Evolutionary conservation across 495 filamentous ascomycete genomes (phyloP).

Genomic region (Lasiosphaeria ovina): DNA sequence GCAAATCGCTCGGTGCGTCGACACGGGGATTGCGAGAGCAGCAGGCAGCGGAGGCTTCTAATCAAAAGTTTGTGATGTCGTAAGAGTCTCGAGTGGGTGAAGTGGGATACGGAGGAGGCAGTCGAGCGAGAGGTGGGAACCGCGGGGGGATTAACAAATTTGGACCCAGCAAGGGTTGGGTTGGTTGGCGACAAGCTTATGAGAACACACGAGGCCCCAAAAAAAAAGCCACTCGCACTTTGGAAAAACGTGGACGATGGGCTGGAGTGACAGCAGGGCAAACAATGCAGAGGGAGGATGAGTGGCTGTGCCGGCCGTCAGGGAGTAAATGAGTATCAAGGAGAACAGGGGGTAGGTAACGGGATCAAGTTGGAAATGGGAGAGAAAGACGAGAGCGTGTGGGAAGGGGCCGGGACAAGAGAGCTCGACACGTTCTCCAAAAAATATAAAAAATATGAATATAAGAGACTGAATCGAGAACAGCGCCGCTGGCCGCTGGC

Average conservation of each 20-base stretch:
- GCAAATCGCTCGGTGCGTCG: constrained; percentile 22
- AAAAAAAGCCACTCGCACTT: constrained; percentile 20
- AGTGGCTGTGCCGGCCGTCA: constrained; percentile 11
- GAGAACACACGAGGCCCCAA: constrained; percentile 15
- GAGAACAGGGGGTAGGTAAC: constrained; percentile 6
- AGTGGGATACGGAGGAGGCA: constrained; percentile 10
- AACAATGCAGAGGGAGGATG: constrained; percentile 18
- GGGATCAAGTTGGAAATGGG: neutral
- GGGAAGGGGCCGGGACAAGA: constrained; percentile 5
- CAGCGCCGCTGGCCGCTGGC: constrained; percentile 17
- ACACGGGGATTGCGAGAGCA: constrained; percentile 13
- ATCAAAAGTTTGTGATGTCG: constrained; percentile 12
- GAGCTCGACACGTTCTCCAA: neutral
- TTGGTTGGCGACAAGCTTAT: constrained; percentile 16
- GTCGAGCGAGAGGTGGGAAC: constrained; percentile 12
- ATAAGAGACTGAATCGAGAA: constrained; percentile 12
- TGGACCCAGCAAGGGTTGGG: constrained; percentile 30
- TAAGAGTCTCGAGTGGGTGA: neutral
- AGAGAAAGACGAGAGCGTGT: constrained; percentile 5
- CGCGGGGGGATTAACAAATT: constrained; percentile 39
- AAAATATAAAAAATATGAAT: constrained; percentile 28
- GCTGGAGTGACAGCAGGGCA: constrained; percentile 12
- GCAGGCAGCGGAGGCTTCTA: constrained; percentile 5
- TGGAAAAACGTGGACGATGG: constrained; percentile 17
- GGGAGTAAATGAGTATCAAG: neutral